These are phyloP conservation scores for Monoraphidium neglectum DNA, from an alignment of 139 green algal species.

Conservation along the genomic window DNA sequence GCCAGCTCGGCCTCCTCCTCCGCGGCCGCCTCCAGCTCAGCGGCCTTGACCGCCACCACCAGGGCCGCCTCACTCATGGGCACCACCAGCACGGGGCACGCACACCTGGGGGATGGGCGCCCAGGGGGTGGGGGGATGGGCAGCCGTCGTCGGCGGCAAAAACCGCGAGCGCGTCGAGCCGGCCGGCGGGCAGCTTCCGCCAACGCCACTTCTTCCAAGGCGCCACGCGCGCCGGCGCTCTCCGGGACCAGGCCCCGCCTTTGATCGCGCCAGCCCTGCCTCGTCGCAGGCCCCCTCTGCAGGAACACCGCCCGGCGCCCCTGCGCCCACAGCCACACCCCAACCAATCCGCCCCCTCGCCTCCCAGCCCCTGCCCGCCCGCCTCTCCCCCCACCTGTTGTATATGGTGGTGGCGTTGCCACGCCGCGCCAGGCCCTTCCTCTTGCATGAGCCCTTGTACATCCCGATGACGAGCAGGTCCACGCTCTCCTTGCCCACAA, in stretches of 20 bases:
- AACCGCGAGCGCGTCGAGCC: too few species aligned
- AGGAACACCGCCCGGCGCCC: too few species aligned
- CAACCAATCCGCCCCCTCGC: too few species aligned
- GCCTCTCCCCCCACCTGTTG: constrained; percentile 3
- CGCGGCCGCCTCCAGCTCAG: constrained; percentile 24
- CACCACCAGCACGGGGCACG: constrained; percentile 29
- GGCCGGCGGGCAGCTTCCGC: too few species aligned
- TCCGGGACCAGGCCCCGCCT: too few species aligned
- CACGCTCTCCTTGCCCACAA: constrained; percentile 29
- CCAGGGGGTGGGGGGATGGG: too few species aligned
- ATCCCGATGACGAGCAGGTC: constrained; percentile 34
- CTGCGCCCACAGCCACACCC: too few species aligned
- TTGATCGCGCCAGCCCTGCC: too few species aligned
- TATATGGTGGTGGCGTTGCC: constrained; percentile 9
- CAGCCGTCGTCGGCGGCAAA: too few species aligned
- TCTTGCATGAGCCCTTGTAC: constrained; percentile 12
- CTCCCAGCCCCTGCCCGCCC: background rate
- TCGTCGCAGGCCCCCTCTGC: too few species aligned
- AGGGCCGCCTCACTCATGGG: constrained; percentile 26
- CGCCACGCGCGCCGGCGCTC: too few species aligned
- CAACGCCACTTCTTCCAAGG: too few species aligned
- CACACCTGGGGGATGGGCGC: constrained; percentile 5
- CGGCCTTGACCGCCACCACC: background rate
- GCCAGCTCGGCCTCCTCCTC: constrained; percentile 31
- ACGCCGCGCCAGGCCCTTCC: constrained; percentile 16